Evolutionary conservation across 1,284 basidiomycete species (phyloP).

Genomic region (Fomitiporia mediterranea): DNA sequence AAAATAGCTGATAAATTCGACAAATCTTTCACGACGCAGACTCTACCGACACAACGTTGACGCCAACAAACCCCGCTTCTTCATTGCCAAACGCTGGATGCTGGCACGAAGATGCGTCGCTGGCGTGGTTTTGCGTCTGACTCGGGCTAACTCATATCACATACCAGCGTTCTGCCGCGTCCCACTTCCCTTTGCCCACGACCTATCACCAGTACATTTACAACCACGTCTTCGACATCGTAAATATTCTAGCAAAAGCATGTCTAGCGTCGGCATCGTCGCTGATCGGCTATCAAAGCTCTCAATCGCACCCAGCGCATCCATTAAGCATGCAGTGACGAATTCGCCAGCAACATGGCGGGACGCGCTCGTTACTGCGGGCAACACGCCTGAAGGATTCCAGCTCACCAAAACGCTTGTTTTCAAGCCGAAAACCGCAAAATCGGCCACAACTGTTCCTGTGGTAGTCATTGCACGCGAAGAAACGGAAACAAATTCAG

Average conservation of each 20-base stretch:
- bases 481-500: constrained; percentile 74
- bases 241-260: constrained; percentile 18
- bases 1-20: constrained; percentile 1
- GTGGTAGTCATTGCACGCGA: constrained; percentile 86
- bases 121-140: constrained; percentile 6
- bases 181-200: constrained; percentile 21
- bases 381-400: constrained; percentile 45
- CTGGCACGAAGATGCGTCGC: constrained; percentile 12
- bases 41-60: constrained; percentile 2
- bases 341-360: constrained; percentile 67
- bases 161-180: constrained; percentile 17
- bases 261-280: constrained; percentile 12
- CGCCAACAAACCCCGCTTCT: neutral
- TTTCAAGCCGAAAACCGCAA: constrained; percentile 90
- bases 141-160: constrained; percentile 7
- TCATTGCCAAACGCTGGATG: constrained; percentile 13
- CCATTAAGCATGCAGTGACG: constrained; percentile 49
- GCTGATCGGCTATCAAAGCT: constrained; percentile 25
- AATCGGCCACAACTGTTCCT: constrained; percentile 78
- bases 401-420: constrained; percentile 80
- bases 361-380: constrained; percentile 46
- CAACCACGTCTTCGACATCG: constrained; percentile 1
- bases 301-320: constrained; percentile 48
- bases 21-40: neutral
- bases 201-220: constrained; percentile 14